phyloP scores from a whole-genome alignment of 176 grass and related monocot species.

The Triticum aestivum region IWGSC_CS_RefSeq_v2.1 NC_057806.1:429062413-429062912 shows the following conservation, averaged over 20 bases:
- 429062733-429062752: background rate
- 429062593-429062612: background rate
- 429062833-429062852: background rate
- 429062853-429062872: background rate
- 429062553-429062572: background rate
- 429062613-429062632: background rate
- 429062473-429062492: background rate
- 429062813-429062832: background rate
- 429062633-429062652: too few relatives aligned
- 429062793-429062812: background rate
- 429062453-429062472: background rate
- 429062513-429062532: background rate
- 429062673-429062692: background rate
- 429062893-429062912: background rate
- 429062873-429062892: background rate
- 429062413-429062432: background rate
- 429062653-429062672: too few relatives aligned
- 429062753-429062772: background rate
- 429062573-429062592: background rate
- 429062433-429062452: background rate
- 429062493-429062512: slow-evolving; percentile 3
- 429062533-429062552: background rate
- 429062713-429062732: slow-evolving; percentile 1
- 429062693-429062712: background rate
- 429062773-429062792: background rate